Evolutionary conservation across 225 moss, liverwort and hornwort species (phyloP).

Genomic region (Polytrichum commune): DNA sequence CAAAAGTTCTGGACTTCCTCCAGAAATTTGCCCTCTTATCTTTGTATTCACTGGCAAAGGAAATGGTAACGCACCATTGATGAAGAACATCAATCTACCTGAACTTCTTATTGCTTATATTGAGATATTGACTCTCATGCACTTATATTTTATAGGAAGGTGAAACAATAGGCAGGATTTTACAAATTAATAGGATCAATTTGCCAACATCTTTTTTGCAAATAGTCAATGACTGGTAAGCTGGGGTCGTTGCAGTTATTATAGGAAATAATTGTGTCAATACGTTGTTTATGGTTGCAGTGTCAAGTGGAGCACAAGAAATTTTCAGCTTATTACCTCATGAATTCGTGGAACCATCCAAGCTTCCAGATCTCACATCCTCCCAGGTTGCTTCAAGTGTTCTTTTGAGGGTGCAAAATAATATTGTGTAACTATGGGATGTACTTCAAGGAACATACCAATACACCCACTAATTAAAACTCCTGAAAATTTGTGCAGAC

Average conservation of each 20-base stretch:
- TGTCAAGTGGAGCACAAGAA: slow-evolving; percentile 90
- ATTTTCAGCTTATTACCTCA: slow-evolving; percentile 84
- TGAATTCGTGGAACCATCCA: slow-evolving; percentile 63
- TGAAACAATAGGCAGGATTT: no score
- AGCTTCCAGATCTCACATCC: slow-evolving; percentile 58
- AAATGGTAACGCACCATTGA: slow-evolving; percentile 51
- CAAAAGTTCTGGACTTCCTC: slow-evolving; percentile 71
- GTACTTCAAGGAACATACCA: no score
- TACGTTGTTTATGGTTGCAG: slow-evolving; percentile 41
- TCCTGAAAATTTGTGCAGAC: slow-evolving; percentile 14
- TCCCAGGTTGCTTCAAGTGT: slow-evolving; percentile 24
- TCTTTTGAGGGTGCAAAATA: no score
- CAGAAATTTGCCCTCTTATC: slow-evolving; percentile 82
- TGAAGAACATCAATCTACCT: no score
- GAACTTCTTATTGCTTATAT: no score
- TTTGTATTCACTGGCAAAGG: slow-evolving; percentile 92
- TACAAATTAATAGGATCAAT: no score
- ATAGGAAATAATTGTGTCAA: background rate
- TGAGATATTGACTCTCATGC: no score
- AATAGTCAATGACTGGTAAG: background rate
- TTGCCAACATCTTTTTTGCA: background rate
- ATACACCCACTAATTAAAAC: no score
- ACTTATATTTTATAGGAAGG: no score
- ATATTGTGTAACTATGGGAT: no score
- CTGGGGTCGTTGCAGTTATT: background rate